Base-by-base conservation (phyloP, 1,284 basidiomycete genomes). In the Gymnopus androsaceus region DNA sequence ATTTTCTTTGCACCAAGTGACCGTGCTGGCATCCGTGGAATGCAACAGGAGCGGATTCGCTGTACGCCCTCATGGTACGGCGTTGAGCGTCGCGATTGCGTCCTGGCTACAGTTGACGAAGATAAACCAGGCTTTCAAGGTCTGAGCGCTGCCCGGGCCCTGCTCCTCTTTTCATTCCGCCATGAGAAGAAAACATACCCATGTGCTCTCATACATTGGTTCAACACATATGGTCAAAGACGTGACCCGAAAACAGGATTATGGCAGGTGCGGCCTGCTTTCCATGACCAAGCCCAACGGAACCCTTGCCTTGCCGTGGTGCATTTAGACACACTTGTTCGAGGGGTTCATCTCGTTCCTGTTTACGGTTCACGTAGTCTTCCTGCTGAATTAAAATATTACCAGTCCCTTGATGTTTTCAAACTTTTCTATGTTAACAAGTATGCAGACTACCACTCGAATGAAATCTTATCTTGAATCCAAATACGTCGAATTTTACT, bases 1-100 rank as follows among this genome's bases (percentile, higher is more conserved):
- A 51, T 38, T 0, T 72, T 66, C 54, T 66, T 59, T 55, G 67
- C 69, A 9, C 70, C 67, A 9, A 72, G 71, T 53, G 65, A 73
- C 49, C 30, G 57, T 6, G 67, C 59, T 15, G 69, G 72, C 12
- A 37, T 58, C 8, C 42, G 61, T 9, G 71, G 69, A 0, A 68
- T 72, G 67, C 61, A 60, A n/a, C 59, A 54, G 2, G 66, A 72
- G 48, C 55, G 57, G 3, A 74, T 73, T 31, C 56, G 63, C 3
- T 62, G 63, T 4, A 67, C 54, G 1, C 59, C 58, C 4, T 55
- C 50, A 4, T 72, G 68, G 68, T 21, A 51, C 33, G 47, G 55
- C 7, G 41, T 21, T 15, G 50, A 53, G 3, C 55, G 63, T 0
- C 47, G 58, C 17, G 67, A 73, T 55, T 65, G 62, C 42, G 61